Base-by-base conservation (phyloP, 225 moss, liverwort and hornwort species). In the Takakia lepidozioides region DNA sequence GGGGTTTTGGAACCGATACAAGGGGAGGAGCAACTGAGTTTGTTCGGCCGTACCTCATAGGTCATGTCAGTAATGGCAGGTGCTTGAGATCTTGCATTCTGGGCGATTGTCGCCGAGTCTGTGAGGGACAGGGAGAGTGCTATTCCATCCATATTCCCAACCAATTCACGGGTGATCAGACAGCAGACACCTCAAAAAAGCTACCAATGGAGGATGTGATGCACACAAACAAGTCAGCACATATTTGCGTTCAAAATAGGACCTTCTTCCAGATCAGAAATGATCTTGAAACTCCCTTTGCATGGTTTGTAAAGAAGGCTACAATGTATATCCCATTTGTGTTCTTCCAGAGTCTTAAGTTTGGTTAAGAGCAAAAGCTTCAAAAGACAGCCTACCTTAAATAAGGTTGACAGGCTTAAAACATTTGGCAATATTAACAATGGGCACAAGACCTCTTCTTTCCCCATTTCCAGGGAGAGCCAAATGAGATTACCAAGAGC, bases 111-210 rank as follows among this genome's bases (percentile, higher is more conserved):
- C n/a, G 24, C 30, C n/a, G 62, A 48, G 20, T 72, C 71, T 35
- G 65, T 54, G 30, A 63, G 51, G 7, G 78, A 79, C 51, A 74
- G 36, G 18, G 74, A 66, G 24, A 81, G 48, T 25, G 71, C 69
- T 25, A 70, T 35, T 21, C 55, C 48, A 53, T 53, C 40, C 48
- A 38, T 5, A 24, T 25, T 16, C 52, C 32, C 32, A n/a, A 32
- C 32, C 32, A 32, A 32, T 7, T 16, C 41, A 32, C 14, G 30
- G 10, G 25, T 8, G 22, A 48, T 20, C 43, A 43, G 21, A 43
- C 8, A 1, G 16, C 21, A 43, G 16, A 16, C 18, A n/a, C n/a
- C n/a, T n/a, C n/a, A n/a, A n/a, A n/a, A n/a, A n/a, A n/a, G n/a
- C n/a, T n/a, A n/a, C n/a, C n/a, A n/a, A n/a, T n/a, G n/a, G n/a